Conservation (phyloP, 2,329 filamentous ascomycete species). For the Fusarium sp. region DNA sequence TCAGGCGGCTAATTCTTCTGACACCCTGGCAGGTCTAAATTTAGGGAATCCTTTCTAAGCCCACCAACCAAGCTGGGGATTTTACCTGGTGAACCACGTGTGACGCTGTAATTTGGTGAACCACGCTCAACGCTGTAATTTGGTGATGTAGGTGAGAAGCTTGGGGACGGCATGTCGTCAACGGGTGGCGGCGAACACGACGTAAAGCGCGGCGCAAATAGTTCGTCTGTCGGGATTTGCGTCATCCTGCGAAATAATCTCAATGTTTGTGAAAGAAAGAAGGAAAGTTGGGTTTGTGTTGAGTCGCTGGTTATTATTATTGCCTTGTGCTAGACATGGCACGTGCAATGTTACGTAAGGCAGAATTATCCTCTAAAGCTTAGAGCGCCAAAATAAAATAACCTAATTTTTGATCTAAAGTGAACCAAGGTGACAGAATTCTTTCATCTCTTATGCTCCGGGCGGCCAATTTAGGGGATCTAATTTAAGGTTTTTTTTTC, state of each 20-base stretch:
- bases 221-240: background rate
- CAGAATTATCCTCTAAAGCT: background rate
- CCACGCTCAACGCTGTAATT: too few species aligned
- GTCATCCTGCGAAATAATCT: background rate
- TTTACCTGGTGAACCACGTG: background rate
- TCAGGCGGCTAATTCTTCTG: accelerated
- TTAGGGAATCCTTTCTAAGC: too few species aligned
- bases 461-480: too few species aligned
- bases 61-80: too few species aligned
- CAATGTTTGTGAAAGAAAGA: background rate
- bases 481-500: too few species aligned
- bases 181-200: background rate
- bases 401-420: accelerated
- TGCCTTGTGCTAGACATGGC: background rate
- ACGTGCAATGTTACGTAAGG: slow-evolving; percentile 1
- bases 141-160: background rate
- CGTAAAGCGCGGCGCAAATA: too few species aligned
- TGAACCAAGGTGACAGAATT: background rate
- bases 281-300: background rate
- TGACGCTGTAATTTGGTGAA: background rate
- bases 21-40: too few species aligned
- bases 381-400: background rate
- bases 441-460: background rate
- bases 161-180: background rate
- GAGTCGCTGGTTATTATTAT: background rate